phyloP scores from a whole-genome alignment of 306 rosid species.

The Alnus glutinosa region DNA sequence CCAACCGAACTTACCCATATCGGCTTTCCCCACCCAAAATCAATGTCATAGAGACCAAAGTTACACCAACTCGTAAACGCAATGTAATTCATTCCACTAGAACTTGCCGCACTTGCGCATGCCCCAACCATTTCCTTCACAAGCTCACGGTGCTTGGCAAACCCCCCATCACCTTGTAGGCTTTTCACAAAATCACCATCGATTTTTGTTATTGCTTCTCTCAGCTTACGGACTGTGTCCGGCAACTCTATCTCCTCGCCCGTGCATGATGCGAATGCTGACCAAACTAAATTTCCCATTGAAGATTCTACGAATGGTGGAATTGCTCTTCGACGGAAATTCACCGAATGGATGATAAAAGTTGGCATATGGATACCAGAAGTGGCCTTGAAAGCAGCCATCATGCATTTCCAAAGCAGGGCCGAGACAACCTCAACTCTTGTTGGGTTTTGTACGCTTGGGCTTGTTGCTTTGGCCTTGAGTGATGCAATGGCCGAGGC shows the following conservation, averaged over 20 bases:
- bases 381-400: not conserved
- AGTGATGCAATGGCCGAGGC: slow-evolving; percentile 10
- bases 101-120: not conserved
- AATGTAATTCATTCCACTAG: slow-evolving; percentile 1
- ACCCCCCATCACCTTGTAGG: slow-evolving; percentile 8
- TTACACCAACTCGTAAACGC: slow-evolving; percentile 15
- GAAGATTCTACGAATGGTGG: slow-evolving; percentile 2
- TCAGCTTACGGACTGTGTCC: not conserved
- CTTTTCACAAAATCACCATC: not conserved
- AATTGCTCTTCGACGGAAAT: slow-evolving; percentile 1
- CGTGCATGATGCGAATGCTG: not conserved
- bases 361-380: not conserved
- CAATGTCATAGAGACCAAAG: slow-evolving; percentile 5
- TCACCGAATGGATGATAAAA: slow-evolving; percentile 3
- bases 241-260: not conserved
- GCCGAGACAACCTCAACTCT: slow-evolving; percentile 16
- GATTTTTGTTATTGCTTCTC: slow-evolving; percentile 5
- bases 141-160: not conserved
- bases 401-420: slow-evolving; percentile 8
- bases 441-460: not conserved
- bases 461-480: not conserved
- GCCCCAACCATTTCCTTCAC: not conserved
- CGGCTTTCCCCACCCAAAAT: slow-evolving; percentile 30
- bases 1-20: not conserved
- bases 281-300: slow-evolving; percentile 7